These are phyloP conservation scores for Monascus ruber DNA, from an alignment of 2,329 filamentous ascomycete species.

Conservation along the genomic window DNA sequence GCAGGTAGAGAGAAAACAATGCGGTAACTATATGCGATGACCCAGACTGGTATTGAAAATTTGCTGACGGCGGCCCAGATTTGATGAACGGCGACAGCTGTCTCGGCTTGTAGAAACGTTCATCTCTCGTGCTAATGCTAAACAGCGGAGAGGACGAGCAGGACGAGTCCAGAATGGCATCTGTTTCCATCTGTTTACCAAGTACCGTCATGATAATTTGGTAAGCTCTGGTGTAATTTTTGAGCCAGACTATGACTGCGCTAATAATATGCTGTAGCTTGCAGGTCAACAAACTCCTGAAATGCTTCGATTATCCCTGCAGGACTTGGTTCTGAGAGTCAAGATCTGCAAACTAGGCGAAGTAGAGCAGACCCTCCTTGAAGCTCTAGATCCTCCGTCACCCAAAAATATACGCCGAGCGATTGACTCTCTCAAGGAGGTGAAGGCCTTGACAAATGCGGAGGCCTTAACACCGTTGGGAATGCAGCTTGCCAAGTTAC, in stretches of 20 bases:
- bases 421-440: slow-evolving; percentile 85
- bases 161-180: slow-evolving; percentile 90
- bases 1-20: slow-evolving; percentile 96
- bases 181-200: slow-evolving; percentile 94
- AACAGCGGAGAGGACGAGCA: slow-evolving; percentile 84
- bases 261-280: slow-evolving; percentile 42
- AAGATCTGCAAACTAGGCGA: slow-evolving; percentile 95
- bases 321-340: slow-evolving; percentile 88
- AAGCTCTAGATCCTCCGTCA: slow-evolving; percentile 82
- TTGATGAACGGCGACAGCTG: slow-evolving; percentile 83
- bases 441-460: slow-evolving; percentile 67
- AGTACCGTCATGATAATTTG: slow-evolving; percentile 67
- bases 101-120: slow-evolving; percentile 88
- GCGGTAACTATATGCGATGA: slow-evolving; percentile 31
- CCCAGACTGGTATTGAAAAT: not conserved
- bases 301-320: slow-evolving; percentile 84
- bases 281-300: slow-evolving; percentile 91
- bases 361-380: slow-evolving; percentile 77
- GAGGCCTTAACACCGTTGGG: slow-evolving; percentile 85
- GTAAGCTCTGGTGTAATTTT: slow-evolving; percentile 16
- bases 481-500: slow-evolving; percentile 73
- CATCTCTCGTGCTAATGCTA: slow-evolving; percentile 89
- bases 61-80: slow-evolving; percentile 38
- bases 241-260: not conserved
- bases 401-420: slow-evolving; percentile 87